phyloP scores from a whole-genome alignment of 2,329 filamentous ascomycete genomes.

The Nigrograna mackinnonii region DNA sequence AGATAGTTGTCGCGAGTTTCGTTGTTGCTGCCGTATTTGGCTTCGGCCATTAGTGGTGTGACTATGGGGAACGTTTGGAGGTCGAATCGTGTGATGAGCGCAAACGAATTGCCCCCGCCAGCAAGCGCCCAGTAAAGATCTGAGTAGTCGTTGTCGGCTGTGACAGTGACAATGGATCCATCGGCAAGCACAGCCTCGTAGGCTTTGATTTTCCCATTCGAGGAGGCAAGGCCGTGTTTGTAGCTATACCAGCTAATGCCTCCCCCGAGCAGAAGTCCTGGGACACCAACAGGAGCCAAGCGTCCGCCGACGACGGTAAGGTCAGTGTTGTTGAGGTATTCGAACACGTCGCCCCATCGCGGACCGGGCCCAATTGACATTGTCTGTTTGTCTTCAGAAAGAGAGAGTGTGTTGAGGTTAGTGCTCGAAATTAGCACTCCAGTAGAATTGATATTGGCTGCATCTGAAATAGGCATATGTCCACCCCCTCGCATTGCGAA shows the following conservation, averaged over 20 bases:
- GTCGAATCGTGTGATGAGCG: conserved; percentile 24
- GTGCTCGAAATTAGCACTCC: conserved; percentile 13
- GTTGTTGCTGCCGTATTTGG: conserved; percentile 11
- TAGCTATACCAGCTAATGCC: conserved; percentile 15
- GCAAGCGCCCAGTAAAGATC: conserved; percentile 44
- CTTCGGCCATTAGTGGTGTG: conserved; percentile 13
- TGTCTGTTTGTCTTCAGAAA: conserved; percentile 24
- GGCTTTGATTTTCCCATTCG: conserved; percentile 25
- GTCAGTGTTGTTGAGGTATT: conserved; percentile 19
- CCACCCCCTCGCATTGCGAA: conserved; percentile 25
- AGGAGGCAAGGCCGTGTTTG: conserved; percentile 15
- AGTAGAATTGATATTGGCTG: conserved; percentile 20
- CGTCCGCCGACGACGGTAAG: conserved; percentile 28
- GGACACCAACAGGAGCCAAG: conserved; percentile 28
- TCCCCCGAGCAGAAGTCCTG: conserved; percentile 31
- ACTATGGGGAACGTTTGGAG: conserved; percentile 27
- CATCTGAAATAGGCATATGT: conserved; percentile 25
- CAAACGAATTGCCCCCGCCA: conserved; percentile 30
- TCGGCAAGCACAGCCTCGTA: conserved; percentile 37
- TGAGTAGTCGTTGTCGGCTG: conserved; percentile 18
- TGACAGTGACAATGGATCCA: conserved; percentile 37
- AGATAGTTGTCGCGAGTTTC: conserved; percentile 13
- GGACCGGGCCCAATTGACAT: conserved; percentile 30
- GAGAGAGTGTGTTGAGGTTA: conserved; percentile 21
- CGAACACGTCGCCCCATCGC: conserved; percentile 33